Conservation (phyloP, 805 yeast species). For the Candida namnaoensis region DNA sequence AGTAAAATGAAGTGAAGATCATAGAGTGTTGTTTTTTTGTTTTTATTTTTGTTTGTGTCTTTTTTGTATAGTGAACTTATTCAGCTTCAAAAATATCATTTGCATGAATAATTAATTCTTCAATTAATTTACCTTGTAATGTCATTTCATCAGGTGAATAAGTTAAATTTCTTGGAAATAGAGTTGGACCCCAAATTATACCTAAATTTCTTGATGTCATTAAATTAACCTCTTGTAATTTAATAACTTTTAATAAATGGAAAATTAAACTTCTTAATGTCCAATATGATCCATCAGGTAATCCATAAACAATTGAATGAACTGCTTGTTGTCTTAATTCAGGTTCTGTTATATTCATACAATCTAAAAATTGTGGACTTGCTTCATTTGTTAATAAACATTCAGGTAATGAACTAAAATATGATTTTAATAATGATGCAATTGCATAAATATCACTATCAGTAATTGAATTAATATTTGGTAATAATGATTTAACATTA, state of each 20-base stretch:
- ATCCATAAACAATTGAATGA: conserved; percentile 79
- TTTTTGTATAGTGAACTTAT: conserved; percentile 3
- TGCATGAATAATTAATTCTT: conserved; percentile 77
- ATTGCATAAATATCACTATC: conserved; percentile 82
- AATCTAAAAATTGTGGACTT: conserved; percentile 54
- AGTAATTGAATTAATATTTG: conserved; percentile 44
- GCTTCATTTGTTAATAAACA: conserved; percentile 67
- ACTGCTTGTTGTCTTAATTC: conserved; percentile 59
- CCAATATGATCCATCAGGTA: conserved; percentile 94
- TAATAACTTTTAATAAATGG: conserved; percentile 72
- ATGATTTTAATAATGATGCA: conserved; percentile 80
- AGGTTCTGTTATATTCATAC: conserved; percentile 59
- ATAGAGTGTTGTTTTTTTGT: too few species aligned
- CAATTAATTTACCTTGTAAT: conserved; percentile 69
- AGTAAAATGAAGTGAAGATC: too few species aligned
- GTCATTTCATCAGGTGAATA: conserved; percentile 67
- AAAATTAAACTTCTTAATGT: conserved; percentile 78
- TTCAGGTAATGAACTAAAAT: conserved; percentile 80
- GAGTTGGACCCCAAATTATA: conserved; percentile 91
- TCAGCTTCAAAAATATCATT: conserved; percentile 72
- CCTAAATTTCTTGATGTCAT: conserved; percentile 80
- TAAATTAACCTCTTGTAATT: conserved; percentile 54
- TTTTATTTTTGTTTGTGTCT: too few species aligned
- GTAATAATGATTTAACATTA: conserved; percentile 44
- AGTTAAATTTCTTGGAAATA: conserved; percentile 54